Evolutionary conservation across 2,329 filamentous ascomycete species (phyloP).

Genomic region (Samsoniella hepiali): DNA sequence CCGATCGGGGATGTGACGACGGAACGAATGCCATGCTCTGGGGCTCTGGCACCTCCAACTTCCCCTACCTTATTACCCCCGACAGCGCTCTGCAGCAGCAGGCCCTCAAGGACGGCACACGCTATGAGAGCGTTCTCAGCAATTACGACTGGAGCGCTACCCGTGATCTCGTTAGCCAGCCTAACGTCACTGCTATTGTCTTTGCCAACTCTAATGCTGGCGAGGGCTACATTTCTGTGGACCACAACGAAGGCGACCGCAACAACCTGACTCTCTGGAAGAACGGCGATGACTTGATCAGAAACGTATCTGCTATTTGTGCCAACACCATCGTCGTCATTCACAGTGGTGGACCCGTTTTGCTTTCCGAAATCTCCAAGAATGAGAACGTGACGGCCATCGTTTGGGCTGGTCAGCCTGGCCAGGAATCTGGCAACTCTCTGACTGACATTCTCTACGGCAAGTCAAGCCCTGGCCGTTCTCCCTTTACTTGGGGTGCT

Average conservation of each 20-base stretch:
- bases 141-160: conserved; percentile 63
- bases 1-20: conserved; percentile 59
- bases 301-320: conserved; percentile 72
- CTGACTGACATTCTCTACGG: conserved; percentile 84
- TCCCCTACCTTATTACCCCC: conserved; percentile 74
- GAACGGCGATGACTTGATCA: conserved; percentile 74
- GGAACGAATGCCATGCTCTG: conserved; percentile 72
- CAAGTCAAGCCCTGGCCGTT: conserved; percentile 71
- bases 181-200: conserved; percentile 71
- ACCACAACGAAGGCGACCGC: conserved; percentile 81
- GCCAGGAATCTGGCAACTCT: conserved; percentile 78
- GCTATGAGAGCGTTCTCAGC: conserved; percentile 64
- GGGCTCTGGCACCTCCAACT: conserved; percentile 72
- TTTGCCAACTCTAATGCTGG: conserved; percentile 87
- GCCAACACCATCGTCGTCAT: conserved; percentile 91
- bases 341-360: conserved; percentile 77
- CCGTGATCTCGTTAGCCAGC: conserved; percentile 56
- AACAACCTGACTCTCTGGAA: conserved; percentile 92
- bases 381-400: conserved; percentile 80
- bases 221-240: conserved; percentile 81
- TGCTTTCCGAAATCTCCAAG: conserved; percentile 71
- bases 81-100: conserved; percentile 65
- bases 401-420: conserved; percentile 76
- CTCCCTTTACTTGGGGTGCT: conserved; percentile 76
- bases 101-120: conserved; percentile 55